Conservation (phyloP, 331 rosid species). For the Saraca asoca region DNA sequence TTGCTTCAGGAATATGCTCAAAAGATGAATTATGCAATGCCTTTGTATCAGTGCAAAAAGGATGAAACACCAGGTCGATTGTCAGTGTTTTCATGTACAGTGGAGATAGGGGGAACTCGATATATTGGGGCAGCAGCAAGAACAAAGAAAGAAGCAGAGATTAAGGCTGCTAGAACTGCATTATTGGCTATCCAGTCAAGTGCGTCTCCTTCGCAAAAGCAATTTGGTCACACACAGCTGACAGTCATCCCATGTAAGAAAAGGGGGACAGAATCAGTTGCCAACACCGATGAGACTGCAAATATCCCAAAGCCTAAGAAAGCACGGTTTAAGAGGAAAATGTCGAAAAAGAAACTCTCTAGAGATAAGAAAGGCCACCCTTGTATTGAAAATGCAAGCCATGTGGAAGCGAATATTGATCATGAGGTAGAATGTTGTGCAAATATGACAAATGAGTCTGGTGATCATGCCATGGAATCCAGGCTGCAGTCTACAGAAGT, state of each 20-base stretch:
- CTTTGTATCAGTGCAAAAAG: conserved; percentile 66
- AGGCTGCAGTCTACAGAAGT: conserved; percentile 27
- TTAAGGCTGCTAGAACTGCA: conserved; percentile 97
- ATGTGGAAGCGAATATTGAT: conserved; percentile 23
- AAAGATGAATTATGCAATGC: conserved; percentile 95
- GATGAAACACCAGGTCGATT: conserved; percentile 58
- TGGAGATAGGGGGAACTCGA: conserved; percentile 82
- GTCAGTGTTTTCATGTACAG: conserved; percentile 62
- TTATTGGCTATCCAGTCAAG: conserved; percentile 72
- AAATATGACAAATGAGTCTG: conserved; percentile 24
- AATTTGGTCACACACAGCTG: conserved; percentile 46
- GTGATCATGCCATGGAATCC: conserved; percentile 24
- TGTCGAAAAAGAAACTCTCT: conserved; percentile 44
- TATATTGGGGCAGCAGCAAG: conserved; percentile 81
- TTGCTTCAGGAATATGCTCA: conserved; percentile 98
- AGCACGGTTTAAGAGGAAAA: conserved; percentile 53
- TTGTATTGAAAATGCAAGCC: conserved; percentile 23
- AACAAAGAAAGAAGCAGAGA: conserved; percentile 95
- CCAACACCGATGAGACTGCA: conserved; percentile 38
- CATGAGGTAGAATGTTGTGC: conserved; percentile 24
- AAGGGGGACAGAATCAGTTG: conserved; percentile 44
- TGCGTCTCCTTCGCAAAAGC: conserved; percentile 48
- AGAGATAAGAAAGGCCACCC: conserved; percentile 29
- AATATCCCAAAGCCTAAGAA: conserved; percentile 54
- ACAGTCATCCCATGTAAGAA: conserved; percentile 77